Conservation (phyloP, 2,329 filamentous ascomycete genomes). For the Ophiostoma ulmi region DNA sequence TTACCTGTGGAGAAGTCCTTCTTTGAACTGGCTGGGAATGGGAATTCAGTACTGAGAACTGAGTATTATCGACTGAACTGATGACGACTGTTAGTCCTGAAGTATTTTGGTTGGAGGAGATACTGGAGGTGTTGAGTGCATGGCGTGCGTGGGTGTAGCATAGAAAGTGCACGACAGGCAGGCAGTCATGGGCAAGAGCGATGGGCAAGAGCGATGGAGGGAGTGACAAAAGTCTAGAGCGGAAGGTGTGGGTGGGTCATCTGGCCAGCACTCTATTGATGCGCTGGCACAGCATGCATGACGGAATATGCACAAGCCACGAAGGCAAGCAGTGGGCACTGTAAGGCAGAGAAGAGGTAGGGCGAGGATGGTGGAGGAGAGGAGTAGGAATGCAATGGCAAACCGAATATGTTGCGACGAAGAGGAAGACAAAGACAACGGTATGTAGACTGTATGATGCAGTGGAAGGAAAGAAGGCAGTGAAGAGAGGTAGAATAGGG, state of each 20-base stretch:
- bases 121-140: not conserved
- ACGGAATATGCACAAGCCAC: constrained; percentile 53
- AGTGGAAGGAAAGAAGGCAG: not conserved
- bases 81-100: not conserved
- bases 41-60: not conserved
- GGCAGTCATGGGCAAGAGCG: constrained; percentile 4
- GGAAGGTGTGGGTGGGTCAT: constrained; percentile 7
- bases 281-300: constrained; percentile 41
- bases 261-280: constrained; percentile 38
- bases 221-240: not conserved
- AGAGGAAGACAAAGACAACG: not conserved
- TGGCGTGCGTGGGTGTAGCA: not conserved
- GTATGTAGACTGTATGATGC: not conserved
- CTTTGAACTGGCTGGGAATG: not conserved
- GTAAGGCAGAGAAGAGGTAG: not conserved
- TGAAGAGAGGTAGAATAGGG: not conserved
- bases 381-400: not conserved
- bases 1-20: not conserved
- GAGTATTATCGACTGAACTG: not conserved
- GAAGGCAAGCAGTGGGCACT: constrained; percentile 21
- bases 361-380: not conserved
- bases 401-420: not conserved
- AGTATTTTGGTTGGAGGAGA: not conserved
- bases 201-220: not conserved
- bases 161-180: not conserved